phyloP scores from a whole-genome alignment of 305 asterid species.

The Fraxinus sp. region DNA sequence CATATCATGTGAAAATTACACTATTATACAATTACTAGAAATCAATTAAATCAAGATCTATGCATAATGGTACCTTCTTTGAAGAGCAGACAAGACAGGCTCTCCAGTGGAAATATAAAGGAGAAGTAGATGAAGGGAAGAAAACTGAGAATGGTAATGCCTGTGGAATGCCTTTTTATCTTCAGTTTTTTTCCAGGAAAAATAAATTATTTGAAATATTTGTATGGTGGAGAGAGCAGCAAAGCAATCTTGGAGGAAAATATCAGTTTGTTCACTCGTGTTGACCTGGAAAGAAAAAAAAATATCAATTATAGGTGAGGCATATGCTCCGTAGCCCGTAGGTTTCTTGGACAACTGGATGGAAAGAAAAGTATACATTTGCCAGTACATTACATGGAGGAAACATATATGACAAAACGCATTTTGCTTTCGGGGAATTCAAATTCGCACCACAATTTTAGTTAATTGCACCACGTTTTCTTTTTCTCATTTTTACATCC shows the following conservation, averaged over 20 bases:
- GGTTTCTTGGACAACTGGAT: not conserved
- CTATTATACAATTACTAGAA: no score
- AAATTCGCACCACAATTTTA: no score
- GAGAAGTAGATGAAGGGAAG: not conserved
- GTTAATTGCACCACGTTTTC: not conserved
- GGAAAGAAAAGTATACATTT: not conserved
- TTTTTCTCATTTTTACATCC: no score
- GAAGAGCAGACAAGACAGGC: not conserved
- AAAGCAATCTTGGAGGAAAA: slow-evolving; percentile 9
- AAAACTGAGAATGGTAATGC: not conserved
- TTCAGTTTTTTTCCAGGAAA: not conserved
- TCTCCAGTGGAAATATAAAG: not conserved
- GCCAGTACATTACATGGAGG: not conserved
- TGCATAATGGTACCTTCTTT: not conserved
- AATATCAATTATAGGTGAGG: not conserved
- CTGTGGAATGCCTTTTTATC: not conserved
- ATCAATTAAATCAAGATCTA: not conserved
- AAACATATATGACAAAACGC: not conserved
- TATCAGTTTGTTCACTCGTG: slow-evolving; percentile 7
- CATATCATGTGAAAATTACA: no score
- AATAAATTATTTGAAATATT: not conserved
- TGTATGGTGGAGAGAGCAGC: slow-evolving; percentile 31
- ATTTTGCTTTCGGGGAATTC: not conserved
- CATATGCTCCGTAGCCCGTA: not conserved
- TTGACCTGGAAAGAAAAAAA: not conserved